Evolutionary conservation across 176 grass and related monocot species (phyloP).

Genomic region (Oryza officinalis): DNA sequence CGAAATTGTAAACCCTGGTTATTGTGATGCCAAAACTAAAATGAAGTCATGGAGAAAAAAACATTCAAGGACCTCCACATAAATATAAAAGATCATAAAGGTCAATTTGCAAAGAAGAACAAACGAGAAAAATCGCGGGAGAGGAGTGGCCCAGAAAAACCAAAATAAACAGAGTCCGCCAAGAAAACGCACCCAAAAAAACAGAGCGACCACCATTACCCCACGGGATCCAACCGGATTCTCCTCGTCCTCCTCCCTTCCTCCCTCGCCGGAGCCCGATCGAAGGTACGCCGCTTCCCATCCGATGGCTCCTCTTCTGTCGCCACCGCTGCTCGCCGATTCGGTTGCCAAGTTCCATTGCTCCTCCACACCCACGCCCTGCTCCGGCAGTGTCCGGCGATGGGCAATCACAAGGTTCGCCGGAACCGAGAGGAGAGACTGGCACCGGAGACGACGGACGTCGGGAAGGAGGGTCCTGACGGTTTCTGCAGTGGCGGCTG

Average conservation of each 20-base stretch:
- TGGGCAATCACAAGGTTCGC: slow-evolving; percentile 15
- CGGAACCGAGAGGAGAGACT: slow-evolving; percentile 15
- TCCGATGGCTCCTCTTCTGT: slow-evolving; percentile 34
- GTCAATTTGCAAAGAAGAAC: not conserved
- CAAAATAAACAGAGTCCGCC: slow-evolving; percentile 32
- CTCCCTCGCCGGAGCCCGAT: slow-evolving; percentile 25
- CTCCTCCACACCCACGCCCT: slow-evolving; percentile 38
- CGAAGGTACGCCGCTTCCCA: not conserved
- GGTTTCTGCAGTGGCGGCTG: slow-evolving; percentile 51
- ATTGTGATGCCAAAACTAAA: not conserved
- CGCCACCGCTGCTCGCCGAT: slow-evolving; percentile 50
- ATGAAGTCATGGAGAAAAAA: not conserved
- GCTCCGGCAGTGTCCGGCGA: slow-evolving; percentile 41
- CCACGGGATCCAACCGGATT: slow-evolving; percentile 16
- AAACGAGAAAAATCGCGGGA: slow-evolving; percentile 52
- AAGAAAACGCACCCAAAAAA: slow-evolving; percentile 35
- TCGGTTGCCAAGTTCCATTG: slow-evolving; percentile 39
- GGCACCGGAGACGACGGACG: not conserved
- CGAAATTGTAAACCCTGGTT: too few species aligned
- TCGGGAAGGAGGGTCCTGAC: slow-evolving; percentile 29
- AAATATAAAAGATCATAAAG: not conserved
- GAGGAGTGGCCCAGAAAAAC: slow-evolving; percentile 56
- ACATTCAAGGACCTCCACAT: not conserved
- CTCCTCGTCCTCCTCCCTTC: not conserved
- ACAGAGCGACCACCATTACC: slow-evolving; percentile 9